phyloP scores from a whole-genome alignment of 495 filamentous ascomycete species.

The Neurospora sp. region DNA sequence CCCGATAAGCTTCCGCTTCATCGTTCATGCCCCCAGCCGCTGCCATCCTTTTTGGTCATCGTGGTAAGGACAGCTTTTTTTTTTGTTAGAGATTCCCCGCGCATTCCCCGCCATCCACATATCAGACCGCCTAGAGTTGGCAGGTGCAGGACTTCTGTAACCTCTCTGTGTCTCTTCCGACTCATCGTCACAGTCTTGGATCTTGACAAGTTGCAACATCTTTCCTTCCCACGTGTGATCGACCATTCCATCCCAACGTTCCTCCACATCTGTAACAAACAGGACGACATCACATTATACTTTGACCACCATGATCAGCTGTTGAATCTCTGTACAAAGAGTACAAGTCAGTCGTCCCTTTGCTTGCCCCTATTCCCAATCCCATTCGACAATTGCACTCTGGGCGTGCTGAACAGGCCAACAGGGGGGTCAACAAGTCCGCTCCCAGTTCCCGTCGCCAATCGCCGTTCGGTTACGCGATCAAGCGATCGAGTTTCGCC shows the following conservation, averaged over 20 bases:
- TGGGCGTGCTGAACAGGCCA: background rate
- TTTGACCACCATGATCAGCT: background rate
- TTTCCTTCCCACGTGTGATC: background rate
- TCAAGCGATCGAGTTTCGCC: slow-evolving; percentile 1
- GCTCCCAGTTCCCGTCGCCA: background rate
- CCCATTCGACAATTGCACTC: background rate
- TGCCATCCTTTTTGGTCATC: background rate
- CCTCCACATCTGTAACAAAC: background rate
- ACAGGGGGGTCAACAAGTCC: background rate
- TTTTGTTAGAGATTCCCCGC: background rate
- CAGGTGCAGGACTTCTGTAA: background rate
- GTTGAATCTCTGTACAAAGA: background rate
- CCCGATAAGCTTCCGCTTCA: background rate
- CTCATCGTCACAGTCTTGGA: background rate
- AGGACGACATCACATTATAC: background rate
- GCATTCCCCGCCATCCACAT: background rate
- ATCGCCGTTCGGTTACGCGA: background rate
- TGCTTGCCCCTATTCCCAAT: background rate
- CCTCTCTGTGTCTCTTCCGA: background rate
- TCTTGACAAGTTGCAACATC: background rate
- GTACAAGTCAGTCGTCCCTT: background rate
- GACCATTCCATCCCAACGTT: background rate
- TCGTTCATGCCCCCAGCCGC: background rate
- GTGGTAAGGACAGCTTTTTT: background rate
- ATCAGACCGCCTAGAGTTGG: background rate